Evolutionary conservation across 1,139 yeast species (phyloP).

Genomic region (Candida pseudoviswanathii): DNA sequence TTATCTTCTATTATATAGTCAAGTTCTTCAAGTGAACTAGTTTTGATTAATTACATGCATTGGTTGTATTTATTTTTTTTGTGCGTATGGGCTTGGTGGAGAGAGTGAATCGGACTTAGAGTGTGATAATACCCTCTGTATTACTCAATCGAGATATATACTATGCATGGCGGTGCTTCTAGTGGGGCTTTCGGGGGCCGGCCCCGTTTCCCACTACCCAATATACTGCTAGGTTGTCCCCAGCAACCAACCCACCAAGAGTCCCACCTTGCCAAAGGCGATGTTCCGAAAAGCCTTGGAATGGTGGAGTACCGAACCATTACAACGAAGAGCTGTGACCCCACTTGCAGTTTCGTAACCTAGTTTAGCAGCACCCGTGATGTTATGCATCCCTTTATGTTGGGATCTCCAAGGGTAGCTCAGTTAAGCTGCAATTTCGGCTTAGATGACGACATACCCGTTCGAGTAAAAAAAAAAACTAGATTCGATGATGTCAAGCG

Average conservation of each 20-base stretch:
- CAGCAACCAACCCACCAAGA: neutral
- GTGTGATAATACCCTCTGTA: neutral
- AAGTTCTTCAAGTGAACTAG: conserved; percentile 57
- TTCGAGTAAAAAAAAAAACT: neutral
- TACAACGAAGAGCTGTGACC: neutral
- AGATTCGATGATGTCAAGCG: neutral
- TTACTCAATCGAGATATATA: neutral
- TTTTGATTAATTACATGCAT: neutral
- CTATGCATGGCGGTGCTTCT: neutral
- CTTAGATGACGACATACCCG: conserved; percentile 3
- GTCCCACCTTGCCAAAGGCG: neutral
- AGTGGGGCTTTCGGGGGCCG: neutral
- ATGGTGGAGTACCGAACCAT: neutral
- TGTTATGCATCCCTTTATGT: too few species aligned
- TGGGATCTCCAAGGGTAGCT: neutral
- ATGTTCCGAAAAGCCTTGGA: neutral
- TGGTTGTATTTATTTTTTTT: too few species aligned
- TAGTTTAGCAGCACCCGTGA: neutral
- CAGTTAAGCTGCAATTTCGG: neutral
- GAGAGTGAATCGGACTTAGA: too few species aligned
- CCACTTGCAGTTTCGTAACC: neutral
- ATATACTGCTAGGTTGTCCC: neutral
- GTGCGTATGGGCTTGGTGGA: too few species aligned
- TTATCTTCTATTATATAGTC: conserved; percentile 69
- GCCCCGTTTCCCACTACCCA: neutral